Evolutionary conservation across 345 rosid genomes (phyloP).

Genomic region (Ailanthus altissimus): DNA sequence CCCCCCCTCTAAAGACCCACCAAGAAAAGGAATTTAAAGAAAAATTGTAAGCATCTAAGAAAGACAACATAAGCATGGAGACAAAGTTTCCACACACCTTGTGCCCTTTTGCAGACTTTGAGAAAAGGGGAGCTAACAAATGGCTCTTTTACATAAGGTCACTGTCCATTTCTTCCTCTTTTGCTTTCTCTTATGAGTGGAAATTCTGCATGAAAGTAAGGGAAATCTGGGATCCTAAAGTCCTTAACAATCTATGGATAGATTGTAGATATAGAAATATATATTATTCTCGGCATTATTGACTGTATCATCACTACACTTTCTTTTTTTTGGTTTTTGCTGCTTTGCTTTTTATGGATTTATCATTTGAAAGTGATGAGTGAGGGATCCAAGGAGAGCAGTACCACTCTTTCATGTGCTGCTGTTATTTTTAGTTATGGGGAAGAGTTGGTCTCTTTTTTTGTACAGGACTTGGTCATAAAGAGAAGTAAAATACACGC

Average conservation of each 20-base stretch:
- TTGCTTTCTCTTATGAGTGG: conserved; percentile 16
- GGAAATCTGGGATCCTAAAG: conserved; percentile 42
- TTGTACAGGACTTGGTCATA: conserved; percentile 36
- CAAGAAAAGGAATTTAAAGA: neutral
- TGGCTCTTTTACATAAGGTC: conserved; percentile 39
- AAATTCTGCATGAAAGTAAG: conserved; percentile 54
- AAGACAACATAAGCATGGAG: conserved; percentile 41
- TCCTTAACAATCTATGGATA: conserved; percentile 20
- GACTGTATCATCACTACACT: conserved; percentile 4
- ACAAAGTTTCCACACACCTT: conserved; percentile 43
- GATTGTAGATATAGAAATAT: neutral
- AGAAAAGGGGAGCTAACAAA: conserved; percentile 38
- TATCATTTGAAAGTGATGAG: conserved; percentile 53
- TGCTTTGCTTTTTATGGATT: conserved; percentile 20
- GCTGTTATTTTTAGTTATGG: conserved; percentile 25
- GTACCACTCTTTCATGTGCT: conserved; percentile 25
- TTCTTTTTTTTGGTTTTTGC: conserved; percentile 10
- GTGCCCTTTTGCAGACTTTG: conserved; percentile 47
- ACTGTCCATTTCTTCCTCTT: conserved; percentile 23
- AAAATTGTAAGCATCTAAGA: conserved; percentile 30
- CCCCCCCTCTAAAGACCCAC: conserved; percentile 20
- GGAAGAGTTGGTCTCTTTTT: neutral
- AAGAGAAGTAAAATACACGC: conserved; percentile 28
- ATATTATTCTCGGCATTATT: neutral
- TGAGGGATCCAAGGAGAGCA: conserved; percentile 55